These are phyloP conservation scores for Croton setiger DNA, from an alignment of 441 rosid genomes.

Conservation along the genomic window DNA sequence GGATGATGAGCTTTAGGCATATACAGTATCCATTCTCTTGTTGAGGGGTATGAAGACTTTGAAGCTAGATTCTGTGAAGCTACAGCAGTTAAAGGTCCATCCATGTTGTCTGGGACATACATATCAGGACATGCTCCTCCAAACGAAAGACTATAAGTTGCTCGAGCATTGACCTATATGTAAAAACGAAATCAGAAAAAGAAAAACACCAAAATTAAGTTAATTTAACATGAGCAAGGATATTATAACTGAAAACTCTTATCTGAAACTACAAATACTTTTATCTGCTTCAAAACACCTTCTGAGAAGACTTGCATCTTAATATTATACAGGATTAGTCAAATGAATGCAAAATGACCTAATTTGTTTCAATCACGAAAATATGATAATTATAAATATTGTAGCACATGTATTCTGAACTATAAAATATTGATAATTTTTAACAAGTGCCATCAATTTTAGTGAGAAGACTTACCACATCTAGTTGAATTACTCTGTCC, in stretches of 20 bases:
- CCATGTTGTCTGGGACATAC: constrained; percentile 45
- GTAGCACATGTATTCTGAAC: not conserved
- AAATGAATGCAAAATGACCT: too few relatives aligned
- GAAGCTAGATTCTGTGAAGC: constrained; percentile 31
- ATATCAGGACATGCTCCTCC: constrained; percentile 74
- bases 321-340: too few relatives aligned
- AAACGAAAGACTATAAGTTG: constrained; percentile 69
- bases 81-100: constrained; percentile 32
- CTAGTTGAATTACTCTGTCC: constrained; percentile 53
- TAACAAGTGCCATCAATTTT: not conserved
- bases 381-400: not conserved
- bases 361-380: not conserved
- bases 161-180: constrained; percentile 85
- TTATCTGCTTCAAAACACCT: not conserved
- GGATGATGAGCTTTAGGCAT: constrained; percentile 89
- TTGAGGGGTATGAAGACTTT: constrained; percentile 27
- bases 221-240: not conserved
- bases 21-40: constrained; percentile 66
- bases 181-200: constrained; percentile 12
- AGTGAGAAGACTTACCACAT: constrained; percentile 45
- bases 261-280: not conserved
- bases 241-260: not conserved
- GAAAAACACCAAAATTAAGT: constrained; percentile 12
- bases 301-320: not conserved
- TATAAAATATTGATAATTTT: not conserved